A percentile compares a stretch with the other conserved stretches of the same genome.
These are phyloP conservation scores for Moesziomyces parantarcticus DNA, from an alignment of 1,284 basidiomycete genomes.

Conservation along the genomic window DNA sequence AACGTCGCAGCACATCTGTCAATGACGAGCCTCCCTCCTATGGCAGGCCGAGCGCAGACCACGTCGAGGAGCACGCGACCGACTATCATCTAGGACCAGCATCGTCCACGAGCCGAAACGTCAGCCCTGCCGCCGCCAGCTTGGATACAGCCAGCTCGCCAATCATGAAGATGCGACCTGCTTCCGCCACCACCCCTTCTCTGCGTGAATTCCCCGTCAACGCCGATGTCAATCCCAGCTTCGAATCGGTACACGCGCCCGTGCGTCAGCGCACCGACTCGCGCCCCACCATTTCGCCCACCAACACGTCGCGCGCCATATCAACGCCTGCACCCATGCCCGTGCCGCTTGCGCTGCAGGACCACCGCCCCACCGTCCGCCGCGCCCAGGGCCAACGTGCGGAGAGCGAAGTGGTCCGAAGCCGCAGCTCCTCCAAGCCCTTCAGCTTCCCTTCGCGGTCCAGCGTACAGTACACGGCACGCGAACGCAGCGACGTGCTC, in stretches of 20 bases:
- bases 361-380: slow-evolving; percentile 29
- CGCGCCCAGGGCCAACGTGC: slow-evolving; percentile 39
- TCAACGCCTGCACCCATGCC: slow-evolving; percentile 37
- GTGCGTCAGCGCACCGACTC: slow-evolving; percentile 40
- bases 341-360: slow-evolving; percentile 28
- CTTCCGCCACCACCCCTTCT: slow-evolving; percentile 22
- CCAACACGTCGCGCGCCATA: slow-evolving; percentile 25
- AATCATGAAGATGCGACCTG: slow-evolving; percentile 41
- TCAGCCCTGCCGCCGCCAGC: slow-evolving; percentile 20
- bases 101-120: slow-evolving; percentile 6
- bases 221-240: slow-evolving; percentile 19
- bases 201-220: slow-evolving; percentile 41
- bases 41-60: too few relatives aligned
- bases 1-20: slow-evolving; percentile 6
- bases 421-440: slow-evolving; percentile 24
- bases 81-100: background rate
- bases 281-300: slow-evolving; percentile 38
- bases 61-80: background rate
- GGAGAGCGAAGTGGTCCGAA: slow-evolving; percentile 40
- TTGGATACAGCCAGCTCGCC: slow-evolving; percentile 26
- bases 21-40: too few relatives aligned
- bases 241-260: slow-evolving; percentile 25
- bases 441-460: slow-evolving; percentile 37
- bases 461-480: slow-evolving; percentile 30
- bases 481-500: slow-evolving; percentile 17